Evolutionary conservation across 2,329 filamentous ascomycete species (phyloP).

Genomic region (Aspergillus neotritici): DNA sequence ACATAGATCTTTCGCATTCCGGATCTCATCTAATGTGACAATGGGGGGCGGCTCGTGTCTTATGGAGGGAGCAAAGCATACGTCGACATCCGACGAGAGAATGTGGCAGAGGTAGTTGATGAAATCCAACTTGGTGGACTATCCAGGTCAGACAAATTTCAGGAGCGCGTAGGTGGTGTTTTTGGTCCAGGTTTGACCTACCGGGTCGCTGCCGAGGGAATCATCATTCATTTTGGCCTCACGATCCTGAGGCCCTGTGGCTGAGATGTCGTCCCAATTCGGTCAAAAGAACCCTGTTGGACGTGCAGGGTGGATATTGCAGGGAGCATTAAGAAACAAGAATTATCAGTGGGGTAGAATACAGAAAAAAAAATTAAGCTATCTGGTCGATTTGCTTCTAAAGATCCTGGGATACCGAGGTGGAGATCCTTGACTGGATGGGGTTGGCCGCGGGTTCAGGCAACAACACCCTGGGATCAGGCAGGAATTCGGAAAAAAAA

Average conservation of each 20-base stretch:
- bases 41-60: constrained; percentile 1
- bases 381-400: too few species aligned
- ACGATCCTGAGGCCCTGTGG: not conserved
- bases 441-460: too few species aligned
- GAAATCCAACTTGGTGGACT: not conserved
- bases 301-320: too few species aligned
- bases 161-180: too few species aligned
- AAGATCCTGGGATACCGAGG: too few species aligned
- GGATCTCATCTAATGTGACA: constrained; percentile 9
- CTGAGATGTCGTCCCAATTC: too few species aligned
- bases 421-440: too few species aligned
- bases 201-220: not conserved
- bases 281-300: too few species aligned
- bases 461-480: too few species aligned
- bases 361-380: too few species aligned
- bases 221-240: not conserved
- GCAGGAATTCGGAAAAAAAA: too few species aligned
- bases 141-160: not conserved
- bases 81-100: not conserved
- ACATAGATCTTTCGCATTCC: constrained; percentile 6
- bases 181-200: not conserved
- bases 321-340: too few species aligned
- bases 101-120: not conserved
- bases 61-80: constrained; percentile 3
- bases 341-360: not conserved